A percentile compares a stretch with the other conserved stretches of the same genome.
These are phyloP conservation scores for Cladosporium colombiae DNA, from an alignment of 2,329 filamentous ascomycete genomes.

Conservation along the genomic window DNA sequence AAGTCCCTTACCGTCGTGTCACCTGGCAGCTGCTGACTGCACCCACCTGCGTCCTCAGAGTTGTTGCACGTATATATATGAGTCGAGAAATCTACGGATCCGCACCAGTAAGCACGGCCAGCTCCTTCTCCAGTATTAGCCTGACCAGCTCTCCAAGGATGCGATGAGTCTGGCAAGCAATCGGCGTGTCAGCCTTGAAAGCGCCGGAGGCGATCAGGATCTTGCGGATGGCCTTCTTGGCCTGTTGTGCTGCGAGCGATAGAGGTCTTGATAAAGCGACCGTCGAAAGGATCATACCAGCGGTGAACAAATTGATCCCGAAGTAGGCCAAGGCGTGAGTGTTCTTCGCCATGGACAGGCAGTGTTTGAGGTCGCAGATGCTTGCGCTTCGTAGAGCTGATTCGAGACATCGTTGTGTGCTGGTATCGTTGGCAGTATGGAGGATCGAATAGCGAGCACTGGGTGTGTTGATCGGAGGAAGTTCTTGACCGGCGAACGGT, in stretches of 20 bases:
- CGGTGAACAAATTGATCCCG: background rate
- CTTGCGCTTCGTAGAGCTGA: background rate
- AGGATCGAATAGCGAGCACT: background rate
- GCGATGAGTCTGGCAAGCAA: background rate
- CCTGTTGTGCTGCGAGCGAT: background rate
- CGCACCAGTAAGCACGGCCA: background rate
- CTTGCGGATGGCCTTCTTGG: background rate
- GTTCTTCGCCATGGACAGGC: background rate
- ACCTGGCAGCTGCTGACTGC: background rate
- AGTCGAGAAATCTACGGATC: background rate
- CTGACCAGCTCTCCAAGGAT: background rate
- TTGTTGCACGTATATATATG: background rate
- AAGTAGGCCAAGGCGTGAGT: background rate
- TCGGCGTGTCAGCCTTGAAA: background rate
- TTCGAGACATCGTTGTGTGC: background rate
- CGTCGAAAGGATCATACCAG: background rate
- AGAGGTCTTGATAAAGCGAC: background rate
- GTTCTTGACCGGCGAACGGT: background rate
- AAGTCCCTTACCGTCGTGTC: background rate
- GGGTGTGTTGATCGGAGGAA: background rate
- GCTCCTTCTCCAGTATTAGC: background rate
- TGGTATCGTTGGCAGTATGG: background rate
- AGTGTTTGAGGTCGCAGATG: background rate
- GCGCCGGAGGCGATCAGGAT: background rate
- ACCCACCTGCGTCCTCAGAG: background rate